Evolutionary conservation across 2,329 filamentous ascomycete genomes (phyloP).

Genomic region (Tolypocladium ophioglossoides): DNA sequence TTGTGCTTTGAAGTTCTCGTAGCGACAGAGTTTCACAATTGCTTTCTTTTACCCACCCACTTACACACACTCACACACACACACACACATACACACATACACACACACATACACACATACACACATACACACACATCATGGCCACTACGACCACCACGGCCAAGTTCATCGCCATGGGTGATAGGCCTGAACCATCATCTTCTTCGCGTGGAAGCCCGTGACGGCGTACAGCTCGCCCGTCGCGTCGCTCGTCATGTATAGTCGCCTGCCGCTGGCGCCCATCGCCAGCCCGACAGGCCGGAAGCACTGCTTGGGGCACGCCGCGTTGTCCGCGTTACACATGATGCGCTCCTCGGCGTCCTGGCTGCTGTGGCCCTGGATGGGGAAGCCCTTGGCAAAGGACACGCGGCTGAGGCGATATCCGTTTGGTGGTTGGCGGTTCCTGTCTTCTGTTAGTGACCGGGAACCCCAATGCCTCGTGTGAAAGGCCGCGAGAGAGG

Average conservation of each 20-base stretch:
- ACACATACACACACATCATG: too few relatives aligned
- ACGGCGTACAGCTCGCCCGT: constrained; percentile 46
- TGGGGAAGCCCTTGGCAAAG: constrained; percentile 25
- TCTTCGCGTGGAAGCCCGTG: constrained; percentile 5
- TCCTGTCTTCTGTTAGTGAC: constrained; percentile 9
- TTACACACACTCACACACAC: too few relatives aligned
- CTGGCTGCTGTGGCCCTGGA: constrained; percentile 21
- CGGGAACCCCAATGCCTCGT: too few relatives aligned
- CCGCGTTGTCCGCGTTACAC: constrained; percentile 32
- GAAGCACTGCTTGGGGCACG: constrained; percentile 39
- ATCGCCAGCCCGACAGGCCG: constrained; percentile 37
- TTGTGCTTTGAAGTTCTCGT: too few relatives aligned
- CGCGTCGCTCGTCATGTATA: constrained; percentile 43
- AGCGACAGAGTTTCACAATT: too few relatives aligned
- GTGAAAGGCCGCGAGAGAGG: too few relatives aligned
- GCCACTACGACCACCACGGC: too few relatives aligned
- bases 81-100: too few relatives aligned
- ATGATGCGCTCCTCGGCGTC: constrained; percentile 35
- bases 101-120: too few relatives aligned
- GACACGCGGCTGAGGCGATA: constrained; percentile 27
- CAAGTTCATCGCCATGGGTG: too few relatives aligned
- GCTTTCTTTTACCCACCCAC: too few relatives aligned
- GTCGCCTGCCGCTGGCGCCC: constrained; percentile 24
- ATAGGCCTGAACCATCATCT: too few relatives aligned
- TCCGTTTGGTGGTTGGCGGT: constrained; percentile 22